phyloP scores from a whole-genome alignment of 2,329 filamentous ascomycete genomes.

The Colletotrichum limetticola region DNA sequence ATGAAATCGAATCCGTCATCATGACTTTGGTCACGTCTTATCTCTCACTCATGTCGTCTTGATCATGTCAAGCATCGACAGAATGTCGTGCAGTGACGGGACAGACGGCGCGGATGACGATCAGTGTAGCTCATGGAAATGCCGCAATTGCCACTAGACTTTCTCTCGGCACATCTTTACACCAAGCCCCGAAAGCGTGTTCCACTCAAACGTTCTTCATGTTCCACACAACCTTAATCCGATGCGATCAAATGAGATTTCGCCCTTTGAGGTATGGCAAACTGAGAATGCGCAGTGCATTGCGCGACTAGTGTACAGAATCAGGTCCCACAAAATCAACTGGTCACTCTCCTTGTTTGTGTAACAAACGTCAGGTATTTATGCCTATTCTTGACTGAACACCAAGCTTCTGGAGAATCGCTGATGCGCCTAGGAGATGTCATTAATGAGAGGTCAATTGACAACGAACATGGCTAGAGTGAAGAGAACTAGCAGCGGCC shows the following conservation, averaged over 20 bases:
- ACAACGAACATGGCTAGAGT: no score
- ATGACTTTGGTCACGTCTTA: slow-evolving; percentile 5
- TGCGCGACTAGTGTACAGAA: neutral
- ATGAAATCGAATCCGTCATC: neutral
- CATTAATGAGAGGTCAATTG: neutral
- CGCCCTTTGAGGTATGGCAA: neutral
- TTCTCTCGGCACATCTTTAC: neutral
- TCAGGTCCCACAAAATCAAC: neutral
- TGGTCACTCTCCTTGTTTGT: neutral
- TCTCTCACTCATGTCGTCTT: neutral
- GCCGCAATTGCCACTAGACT: neutral
- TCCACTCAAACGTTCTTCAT: neutral
- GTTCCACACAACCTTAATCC: neutral
- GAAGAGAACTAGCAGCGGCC: neutral
- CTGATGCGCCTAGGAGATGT: neutral
- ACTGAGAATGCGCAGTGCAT: neutral
- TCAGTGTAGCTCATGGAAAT: neutral
- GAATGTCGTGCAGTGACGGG: neutral
- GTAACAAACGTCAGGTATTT: neutral
- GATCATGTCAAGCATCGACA: neutral
- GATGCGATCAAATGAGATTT: neutral
- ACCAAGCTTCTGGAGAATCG: no score
- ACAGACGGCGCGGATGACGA: slow-evolving; percentile 2
- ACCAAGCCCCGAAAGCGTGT: neutral
- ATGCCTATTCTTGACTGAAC: neutral